Percentiles rank a stretch among this genome's conserved stretches.
These are phyloP conservation scores for Ogataea zsoltii DNA, from an alignment of 805 yeast genomes.

Conservation along the genomic window DNA sequence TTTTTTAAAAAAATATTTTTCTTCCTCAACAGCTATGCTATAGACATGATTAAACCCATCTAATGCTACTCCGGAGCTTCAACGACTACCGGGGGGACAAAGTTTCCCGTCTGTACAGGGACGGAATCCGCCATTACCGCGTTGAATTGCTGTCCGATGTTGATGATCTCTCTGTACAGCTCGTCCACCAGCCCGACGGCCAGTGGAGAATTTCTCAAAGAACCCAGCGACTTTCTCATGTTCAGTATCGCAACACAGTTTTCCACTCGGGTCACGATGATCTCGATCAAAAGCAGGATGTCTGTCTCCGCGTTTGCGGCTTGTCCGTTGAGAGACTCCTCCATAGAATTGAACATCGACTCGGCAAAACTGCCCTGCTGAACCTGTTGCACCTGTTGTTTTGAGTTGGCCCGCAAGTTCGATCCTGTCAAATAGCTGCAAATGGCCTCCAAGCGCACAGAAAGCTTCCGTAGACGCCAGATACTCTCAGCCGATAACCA, in stretches of 20 bases:
- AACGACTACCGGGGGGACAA: too few species aligned
- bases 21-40: too few species aligned
- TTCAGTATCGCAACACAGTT: slow-evolving; percentile 48
- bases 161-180: slow-evolving; percentile 25
- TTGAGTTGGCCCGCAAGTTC: slow-evolving; percentile 23
- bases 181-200: slow-evolving; percentile 14
- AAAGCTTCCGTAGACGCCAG: slow-evolving; percentile 48
- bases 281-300: slow-evolving; percentile 57
- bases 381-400: neutral
- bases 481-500: slow-evolving; percentile 32
- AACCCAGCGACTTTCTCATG: slow-evolving; percentile 38
- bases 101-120: too few species aligned
- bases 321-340: slow-evolving; percentile 17
- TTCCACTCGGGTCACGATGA: slow-evolving; percentile 69
- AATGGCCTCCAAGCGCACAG: slow-evolving; percentile 59
- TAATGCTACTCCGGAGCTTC: too few species aligned
- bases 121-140: too few species aligned
- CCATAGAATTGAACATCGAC: slow-evolving; percentile 19
- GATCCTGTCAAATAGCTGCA: slow-evolving; percentile 45
- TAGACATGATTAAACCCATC: too few species aligned
- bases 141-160: slow-evolving; percentile 7
- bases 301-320: slow-evolving; percentile 38
- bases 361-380: slow-evolving; percentile 11
- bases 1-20: too few species aligned
- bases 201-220: slow-evolving; percentile 9